Conservation (phyloP, 345 rosid species). For the Salix caprea region DNA sequence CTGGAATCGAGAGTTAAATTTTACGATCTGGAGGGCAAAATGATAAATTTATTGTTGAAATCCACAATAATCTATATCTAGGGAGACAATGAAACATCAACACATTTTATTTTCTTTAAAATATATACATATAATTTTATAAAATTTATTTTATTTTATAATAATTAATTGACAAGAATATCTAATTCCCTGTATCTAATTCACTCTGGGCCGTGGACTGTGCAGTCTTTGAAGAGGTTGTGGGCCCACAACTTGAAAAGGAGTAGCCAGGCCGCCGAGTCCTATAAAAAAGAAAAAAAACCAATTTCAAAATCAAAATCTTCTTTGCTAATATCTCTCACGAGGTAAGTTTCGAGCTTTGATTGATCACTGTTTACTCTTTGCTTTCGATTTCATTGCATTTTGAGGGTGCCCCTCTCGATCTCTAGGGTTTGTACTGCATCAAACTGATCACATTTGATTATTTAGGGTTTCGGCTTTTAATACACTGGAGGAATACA, state of each 20-base stretch:
- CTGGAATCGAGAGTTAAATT: too few species aligned
- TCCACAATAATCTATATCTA: too few species aligned
- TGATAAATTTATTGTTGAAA: too few species aligned
- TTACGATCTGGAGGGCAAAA: too few species aligned
- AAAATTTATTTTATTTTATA: too few species aligned
- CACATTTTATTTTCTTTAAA: too few species aligned
- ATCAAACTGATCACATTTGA: background rate
- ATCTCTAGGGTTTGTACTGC: background rate
- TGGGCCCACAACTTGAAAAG: background rate
- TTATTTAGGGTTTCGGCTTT: conserved; percentile 1
- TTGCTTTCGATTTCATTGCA: background rate
- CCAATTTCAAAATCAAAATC: background rate
- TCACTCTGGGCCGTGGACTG: background rate
- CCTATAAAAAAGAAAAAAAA: background rate
- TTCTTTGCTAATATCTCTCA: background rate
- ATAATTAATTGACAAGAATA: too few species aligned
- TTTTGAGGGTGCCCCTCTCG: too few species aligned
- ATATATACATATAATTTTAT: too few species aligned
- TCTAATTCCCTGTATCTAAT: background rate
- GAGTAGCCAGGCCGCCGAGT: too few species aligned
- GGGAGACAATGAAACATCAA: too few species aligned
- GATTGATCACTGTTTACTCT: background rate
- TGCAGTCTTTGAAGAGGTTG: background rate
- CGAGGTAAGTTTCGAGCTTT: background rate
- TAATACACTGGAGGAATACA: background rate